Evolutionary conservation across 1,284 basidiomycete genomes (phyloP).

Genomic region (Inonotus obliquus): DNA sequence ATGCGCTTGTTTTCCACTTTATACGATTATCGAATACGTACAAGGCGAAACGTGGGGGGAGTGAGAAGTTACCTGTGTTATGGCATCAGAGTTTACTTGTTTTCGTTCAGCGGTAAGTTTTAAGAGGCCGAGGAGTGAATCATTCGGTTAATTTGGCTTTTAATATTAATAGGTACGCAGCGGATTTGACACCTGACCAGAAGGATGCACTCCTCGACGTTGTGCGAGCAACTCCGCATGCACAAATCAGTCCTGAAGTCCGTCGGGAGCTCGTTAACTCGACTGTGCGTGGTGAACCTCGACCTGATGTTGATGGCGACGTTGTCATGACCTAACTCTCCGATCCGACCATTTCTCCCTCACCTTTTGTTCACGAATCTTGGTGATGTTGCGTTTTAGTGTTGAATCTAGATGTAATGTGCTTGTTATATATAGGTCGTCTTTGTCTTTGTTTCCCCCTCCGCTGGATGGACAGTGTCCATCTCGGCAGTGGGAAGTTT

Average conservation of each 20-base stretch:
- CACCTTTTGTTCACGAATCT: neutral
- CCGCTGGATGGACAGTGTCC: too few species aligned
- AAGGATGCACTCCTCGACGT: conserved; percentile 97
- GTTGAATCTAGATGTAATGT: neutral
- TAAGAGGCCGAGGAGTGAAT: too few species aligned
- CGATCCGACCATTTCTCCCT: neutral
- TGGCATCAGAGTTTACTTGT: conserved; percentile 98
- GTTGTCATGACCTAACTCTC: conserved; percentile 45
- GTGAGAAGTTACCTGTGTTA: conserved; percentile 84
- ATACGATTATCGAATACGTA: conserved; percentile 92
- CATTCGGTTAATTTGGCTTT: neutral
- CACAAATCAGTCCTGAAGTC: conserved; percentile 88
- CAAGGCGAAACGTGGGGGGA: conserved; percentile 61
- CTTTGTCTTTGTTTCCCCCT: too few species aligned
- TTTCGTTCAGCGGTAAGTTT: conserved; percentile 85
- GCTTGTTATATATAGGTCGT: too few species aligned
- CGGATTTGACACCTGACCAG: conserved; percentile 96
- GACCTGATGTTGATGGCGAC: conserved; percentile 48
- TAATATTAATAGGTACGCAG: conserved; percentile 70
- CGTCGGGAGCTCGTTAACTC: conserved; percentile 81
- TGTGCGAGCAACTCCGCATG: conserved; percentile 81
- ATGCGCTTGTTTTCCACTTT: conserved; percentile 97
- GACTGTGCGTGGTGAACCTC: conserved; percentile 65
- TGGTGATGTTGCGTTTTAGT: neutral
- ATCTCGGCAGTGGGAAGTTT: too few species aligned